Conservation (phyloP, 2,329 filamentous ascomycete genomes). For the Phyllosticta capitalensis region DNA sequence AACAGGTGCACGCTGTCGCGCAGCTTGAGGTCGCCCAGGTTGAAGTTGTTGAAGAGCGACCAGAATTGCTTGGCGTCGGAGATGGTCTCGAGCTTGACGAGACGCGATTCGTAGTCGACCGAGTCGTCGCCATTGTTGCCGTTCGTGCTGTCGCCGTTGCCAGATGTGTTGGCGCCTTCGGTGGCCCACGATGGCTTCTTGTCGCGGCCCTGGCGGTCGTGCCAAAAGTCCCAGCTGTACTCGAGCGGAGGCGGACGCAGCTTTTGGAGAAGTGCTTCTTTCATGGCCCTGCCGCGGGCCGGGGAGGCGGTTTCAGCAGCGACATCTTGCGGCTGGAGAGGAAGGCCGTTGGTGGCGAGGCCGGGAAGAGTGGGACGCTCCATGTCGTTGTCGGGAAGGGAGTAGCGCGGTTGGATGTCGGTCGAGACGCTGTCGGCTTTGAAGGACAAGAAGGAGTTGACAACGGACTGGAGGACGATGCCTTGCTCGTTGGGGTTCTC, state of each 20-base stretch:
- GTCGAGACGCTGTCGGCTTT: not conserved
- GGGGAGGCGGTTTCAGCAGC: slow-evolving; percentile 56
- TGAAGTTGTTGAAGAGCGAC: slow-evolving; percentile 57
- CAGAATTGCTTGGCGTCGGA: slow-evolving; percentile 41
- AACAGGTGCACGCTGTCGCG: slow-evolving; percentile 64
- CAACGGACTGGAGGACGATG: slow-evolving; percentile 12
- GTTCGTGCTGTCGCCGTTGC: slow-evolving; percentile 11
- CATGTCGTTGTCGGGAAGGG: slow-evolving; percentile 21
- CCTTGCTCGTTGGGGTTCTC: slow-evolving; percentile 1
- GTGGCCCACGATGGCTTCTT: slow-evolving; percentile 6
- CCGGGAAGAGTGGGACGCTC: slow-evolving; percentile 16
- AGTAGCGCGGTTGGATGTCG: slow-evolving; percentile 7
- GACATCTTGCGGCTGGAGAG: slow-evolving; percentile 50
- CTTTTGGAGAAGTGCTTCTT: slow-evolving; percentile 34
- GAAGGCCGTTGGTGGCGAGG: slow-evolving; percentile 38
- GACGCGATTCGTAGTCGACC: slow-evolving; percentile 34
- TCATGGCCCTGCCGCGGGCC: slow-evolving; percentile 70
- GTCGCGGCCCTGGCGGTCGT: slow-evolving; percentile 34
- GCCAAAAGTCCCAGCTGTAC: slow-evolving; percentile 45
- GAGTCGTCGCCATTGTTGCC: slow-evolving; percentile 15
- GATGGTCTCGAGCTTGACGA: slow-evolving; percentile 37
- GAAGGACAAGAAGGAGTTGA: slow-evolving; percentile 10
- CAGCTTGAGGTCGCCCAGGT: slow-evolving; percentile 62
- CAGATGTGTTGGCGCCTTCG: slow-evolving; percentile 21
- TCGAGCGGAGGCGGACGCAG: slow-evolving; percentile 41